Conservation (phyloP, 2,329 filamentous ascomycete genomes). For the Chaetothyriales sp. region DNA sequence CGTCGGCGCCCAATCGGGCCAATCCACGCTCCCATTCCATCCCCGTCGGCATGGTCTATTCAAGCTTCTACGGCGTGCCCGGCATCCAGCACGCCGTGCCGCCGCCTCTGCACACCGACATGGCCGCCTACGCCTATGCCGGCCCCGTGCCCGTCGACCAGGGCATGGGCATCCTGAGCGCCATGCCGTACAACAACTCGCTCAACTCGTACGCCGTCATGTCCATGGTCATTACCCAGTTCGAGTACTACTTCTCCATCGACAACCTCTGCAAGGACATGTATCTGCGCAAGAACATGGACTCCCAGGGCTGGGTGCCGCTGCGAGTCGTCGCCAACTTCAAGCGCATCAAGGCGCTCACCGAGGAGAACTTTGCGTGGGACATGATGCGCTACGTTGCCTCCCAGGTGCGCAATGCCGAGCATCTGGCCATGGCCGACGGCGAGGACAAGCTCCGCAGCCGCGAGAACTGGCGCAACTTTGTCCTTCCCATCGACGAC, state of each 20-base stretch:
- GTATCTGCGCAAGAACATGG: conserved; percentile 82
- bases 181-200: conserved; percentile 45
- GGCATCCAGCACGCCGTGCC: conserved; percentile 13
- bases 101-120: conserved; percentile 20
- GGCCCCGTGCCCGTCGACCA: conserved; percentile 32
- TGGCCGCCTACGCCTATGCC: conserved; percentile 33
- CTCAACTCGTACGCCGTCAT: conserved; percentile 45
- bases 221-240: conserved; percentile 46
- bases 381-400: conserved; percentile 64
- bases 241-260: conserved; percentile 92
- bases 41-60: conserved; percentile 26
- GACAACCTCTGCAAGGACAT: conserved; percentile 91
- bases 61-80: conserved; percentile 23
- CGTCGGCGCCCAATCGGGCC: conserved; percentile 29
- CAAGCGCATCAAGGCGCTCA: conserved; percentile 64
- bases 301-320: conserved; percentile 81
- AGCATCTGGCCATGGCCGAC: conserved; percentile 63
- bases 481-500: conserved; percentile 57
- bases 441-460: conserved; percentile 65
- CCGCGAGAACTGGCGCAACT: conserved; percentile 64
- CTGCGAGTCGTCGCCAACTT: conserved; percentile 71
- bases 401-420: conserved; percentile 56
- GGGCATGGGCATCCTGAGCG: conserved; percentile 38
- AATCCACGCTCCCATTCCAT: conserved; percentile 49
- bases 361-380: conserved; percentile 43